A percentile compares a stretch with the other conserved stretches of the same genome.
Evolutionary conservation across 2,329 filamentous ascomycete genomes (phyloP).

Genomic region (Sphaerulina populicola): DNA sequence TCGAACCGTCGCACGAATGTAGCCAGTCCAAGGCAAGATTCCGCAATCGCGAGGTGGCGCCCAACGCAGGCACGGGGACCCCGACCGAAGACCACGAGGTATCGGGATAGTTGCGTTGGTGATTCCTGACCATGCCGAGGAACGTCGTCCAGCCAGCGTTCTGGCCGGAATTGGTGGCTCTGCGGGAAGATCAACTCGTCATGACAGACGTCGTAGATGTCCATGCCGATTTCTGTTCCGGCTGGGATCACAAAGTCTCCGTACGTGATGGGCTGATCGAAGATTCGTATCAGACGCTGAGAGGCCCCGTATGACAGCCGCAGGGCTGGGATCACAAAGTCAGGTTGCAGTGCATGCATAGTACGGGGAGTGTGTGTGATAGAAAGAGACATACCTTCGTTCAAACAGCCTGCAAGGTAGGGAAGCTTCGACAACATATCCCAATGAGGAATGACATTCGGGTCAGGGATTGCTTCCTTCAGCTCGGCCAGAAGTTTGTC

Average conservation of each 20-base stretch:
- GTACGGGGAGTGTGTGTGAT: no score
- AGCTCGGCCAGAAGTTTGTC: not conserved
- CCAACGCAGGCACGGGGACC: constrained; percentile 13
- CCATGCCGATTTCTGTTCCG: constrained; percentile 12
- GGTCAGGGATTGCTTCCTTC: no score
- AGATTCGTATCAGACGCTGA: no score
- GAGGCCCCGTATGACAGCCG: no score
- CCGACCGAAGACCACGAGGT: constrained; percentile 11
- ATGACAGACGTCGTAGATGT: constrained; percentile 13
- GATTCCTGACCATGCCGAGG: no score
- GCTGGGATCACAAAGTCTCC: constrained; percentile 8
- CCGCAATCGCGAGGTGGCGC: constrained; percentile 12
- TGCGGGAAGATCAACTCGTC: constrained; percentile 15
- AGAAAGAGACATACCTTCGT: not conserved
- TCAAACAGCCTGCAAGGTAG: not conserved
- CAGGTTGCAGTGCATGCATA: no score
- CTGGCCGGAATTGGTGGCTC: constrained; percentile 11
- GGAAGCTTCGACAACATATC: not conserved
- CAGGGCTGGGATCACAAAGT: no score
- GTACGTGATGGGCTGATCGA: not conserved
- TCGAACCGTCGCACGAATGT: no score
- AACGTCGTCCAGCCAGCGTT: constrained; percentile 15
- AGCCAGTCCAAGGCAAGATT: not conserved
- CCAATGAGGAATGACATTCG: not conserved
- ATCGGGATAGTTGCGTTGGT: constrained; percentile 9